A percentile compares a stretch with the other conserved stretches of the same genome.
phyloP scores from a whole-genome alignment of 192 early-diverging fungal genomes.

The Backusella westeae region DNA sequence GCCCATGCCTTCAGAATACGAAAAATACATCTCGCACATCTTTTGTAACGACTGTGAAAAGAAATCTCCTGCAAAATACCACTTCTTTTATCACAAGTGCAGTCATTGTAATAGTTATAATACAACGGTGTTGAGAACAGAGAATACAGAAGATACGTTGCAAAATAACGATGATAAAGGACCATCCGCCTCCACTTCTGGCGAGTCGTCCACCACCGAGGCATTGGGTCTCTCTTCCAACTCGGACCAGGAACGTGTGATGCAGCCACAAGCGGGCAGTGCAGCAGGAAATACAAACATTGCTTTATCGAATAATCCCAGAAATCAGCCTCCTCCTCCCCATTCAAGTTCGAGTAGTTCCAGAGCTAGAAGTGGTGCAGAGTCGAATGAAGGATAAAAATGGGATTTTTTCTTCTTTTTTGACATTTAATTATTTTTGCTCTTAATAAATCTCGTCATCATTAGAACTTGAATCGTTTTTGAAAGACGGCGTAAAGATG shows the following conservation, averaged over 20 bases:
- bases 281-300: not conserved
- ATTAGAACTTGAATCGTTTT: not conserved
- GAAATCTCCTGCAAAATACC: conserved; percentile 80
- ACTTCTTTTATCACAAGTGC: conserved; percentile 98
- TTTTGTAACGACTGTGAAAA: conserved; percentile 97
- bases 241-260: conserved; percentile 3
- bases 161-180: not conserved
- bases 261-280: not conserved
- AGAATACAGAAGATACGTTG: conserved; percentile 12
- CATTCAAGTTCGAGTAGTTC: not conserved
- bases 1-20: conserved; percentile 90
- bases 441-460: not conserved
- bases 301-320: not conserved
- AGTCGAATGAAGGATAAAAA: not conserved
- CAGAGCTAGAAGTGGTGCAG: not conserved
- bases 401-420: not conserved
- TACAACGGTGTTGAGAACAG: conserved; percentile 76
- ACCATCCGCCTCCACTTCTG: not conserved
- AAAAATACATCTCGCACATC: conserved; percentile 62
- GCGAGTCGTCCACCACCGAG: not conserved
- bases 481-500: no score
- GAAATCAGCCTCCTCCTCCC: not conserved
- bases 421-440: not conserved
- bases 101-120: conserved; percentile 84
- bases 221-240: conserved; percentile 9